A percentile compares a stretch with the other conserved stretches of the same genome.
phyloP scores from a whole-genome alignment of 1,284 basidiomycete species.

The Anthracocystis setariae region DNA sequence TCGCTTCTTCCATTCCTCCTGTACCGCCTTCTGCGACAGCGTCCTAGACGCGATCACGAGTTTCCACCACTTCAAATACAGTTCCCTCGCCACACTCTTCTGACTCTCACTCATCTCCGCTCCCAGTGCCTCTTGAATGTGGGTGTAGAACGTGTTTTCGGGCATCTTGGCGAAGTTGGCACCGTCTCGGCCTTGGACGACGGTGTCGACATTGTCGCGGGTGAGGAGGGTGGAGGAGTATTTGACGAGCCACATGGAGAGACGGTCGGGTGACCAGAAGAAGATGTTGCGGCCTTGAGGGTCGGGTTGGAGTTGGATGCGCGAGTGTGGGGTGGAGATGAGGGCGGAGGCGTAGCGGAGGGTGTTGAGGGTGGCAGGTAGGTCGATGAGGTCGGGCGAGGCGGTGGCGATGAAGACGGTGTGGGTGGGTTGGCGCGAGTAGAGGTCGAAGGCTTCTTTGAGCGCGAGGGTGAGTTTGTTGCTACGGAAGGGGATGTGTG shows the following conservation, averaged over 20 bases:
- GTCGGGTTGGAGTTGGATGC: conserved; percentile 21
- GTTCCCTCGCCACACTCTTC: conserved; percentile 9
- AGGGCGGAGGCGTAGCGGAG: conserved; percentile 22
- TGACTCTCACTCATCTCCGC: not conserved
- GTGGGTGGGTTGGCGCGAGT: conserved; percentile 25
- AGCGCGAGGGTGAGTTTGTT: conserved; percentile 34
- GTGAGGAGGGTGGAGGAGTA: conserved; percentile 3
- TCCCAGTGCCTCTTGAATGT: not conserved
- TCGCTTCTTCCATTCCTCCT: conserved; percentile 28
- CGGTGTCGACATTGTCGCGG: not conserved
- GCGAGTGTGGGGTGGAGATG: conserved; percentile 1
- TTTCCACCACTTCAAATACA: conserved; percentile 43
- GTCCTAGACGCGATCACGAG: conserved; percentile 27
- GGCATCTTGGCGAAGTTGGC: conserved; percentile 11
- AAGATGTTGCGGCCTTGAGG: conserved; percentile 15
- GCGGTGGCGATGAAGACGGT: conserved; percentile 41
- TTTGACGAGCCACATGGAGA: conserved; percentile 19
- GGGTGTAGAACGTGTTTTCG: conserved; percentile 13
- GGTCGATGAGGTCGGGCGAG: conserved; percentile 7
- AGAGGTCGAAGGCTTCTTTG: conserved; percentile 41
- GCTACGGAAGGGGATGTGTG: conserved; percentile 36
- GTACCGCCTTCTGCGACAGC: conserved; percentile 20
- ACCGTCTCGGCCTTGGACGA: conserved; percentile 16
- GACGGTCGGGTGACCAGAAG: conserved; percentile 18
- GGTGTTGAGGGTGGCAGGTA: conserved; percentile 27